A percentile compares a stretch with the other conserved stretches of the same genome.
Conservation (phyloP, 2,329 filamentous ascomycete species). For the Seiridium unicorne region DNA sequence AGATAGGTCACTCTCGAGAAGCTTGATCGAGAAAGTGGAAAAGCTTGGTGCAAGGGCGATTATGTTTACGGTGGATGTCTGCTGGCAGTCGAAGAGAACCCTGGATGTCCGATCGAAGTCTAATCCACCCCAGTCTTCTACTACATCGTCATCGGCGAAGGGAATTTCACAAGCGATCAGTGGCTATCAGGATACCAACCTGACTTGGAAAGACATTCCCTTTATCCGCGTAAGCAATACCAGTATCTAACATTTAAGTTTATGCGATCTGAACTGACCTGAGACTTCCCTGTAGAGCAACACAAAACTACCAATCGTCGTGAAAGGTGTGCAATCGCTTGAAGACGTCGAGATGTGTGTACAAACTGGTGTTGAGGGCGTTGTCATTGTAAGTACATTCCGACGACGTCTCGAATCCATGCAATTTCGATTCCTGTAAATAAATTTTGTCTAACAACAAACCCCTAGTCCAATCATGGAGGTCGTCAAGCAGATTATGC, state of each 20-base stretch:
- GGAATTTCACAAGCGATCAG: not conserved
- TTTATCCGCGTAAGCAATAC: not conserved
- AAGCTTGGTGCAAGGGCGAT: not conserved
- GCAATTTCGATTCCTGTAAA: not conserved
- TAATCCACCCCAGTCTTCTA: not conserved
- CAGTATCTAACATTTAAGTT: not conserved
- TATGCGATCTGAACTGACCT: not conserved
- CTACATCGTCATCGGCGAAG: not conserved
- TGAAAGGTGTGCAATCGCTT: not conserved
- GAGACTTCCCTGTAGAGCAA: not conserved
- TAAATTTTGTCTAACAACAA: not conserved
- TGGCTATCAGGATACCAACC: not conserved
- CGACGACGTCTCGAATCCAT: too few species aligned
- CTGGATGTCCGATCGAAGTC: not conserved
- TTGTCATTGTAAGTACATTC: not conserved
- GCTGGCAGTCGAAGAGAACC: not conserved
- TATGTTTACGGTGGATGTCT: not conserved
- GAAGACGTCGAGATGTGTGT: not conserved
- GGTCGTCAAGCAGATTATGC: not conserved
- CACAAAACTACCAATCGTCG: not conserved
- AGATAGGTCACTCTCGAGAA: not conserved
- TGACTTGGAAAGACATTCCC: not conserved
- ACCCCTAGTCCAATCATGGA: not conserved
- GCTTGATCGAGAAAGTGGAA: not conserved
- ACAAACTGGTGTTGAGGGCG: not conserved